A percentile compares a stretch with the other conserved stretches of the same genome.
Evolutionary conservation across 129 eudicot species (phyloP).

Genomic region (Kitagawia praeruptora): DNA sequence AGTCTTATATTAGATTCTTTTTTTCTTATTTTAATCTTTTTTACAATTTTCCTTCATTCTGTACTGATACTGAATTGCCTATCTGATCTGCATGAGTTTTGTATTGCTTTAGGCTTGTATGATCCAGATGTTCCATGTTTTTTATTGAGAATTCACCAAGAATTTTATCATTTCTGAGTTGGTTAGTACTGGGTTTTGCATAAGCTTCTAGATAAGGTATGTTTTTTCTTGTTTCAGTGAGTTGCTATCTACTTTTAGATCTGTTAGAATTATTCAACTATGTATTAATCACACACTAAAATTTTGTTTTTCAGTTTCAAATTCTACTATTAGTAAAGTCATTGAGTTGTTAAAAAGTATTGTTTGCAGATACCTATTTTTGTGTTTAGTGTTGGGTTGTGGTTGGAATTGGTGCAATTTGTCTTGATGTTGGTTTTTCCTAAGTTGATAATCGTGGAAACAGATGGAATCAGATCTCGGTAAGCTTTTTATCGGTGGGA

Average conservation of each 20-base stretch:
- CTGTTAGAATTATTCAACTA: conserved; percentile 23
- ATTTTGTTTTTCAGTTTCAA: not conserved
- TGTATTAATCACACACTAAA: not conserved
- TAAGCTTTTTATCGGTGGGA: conserved; percentile 86
- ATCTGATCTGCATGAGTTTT: conserved; percentile 30
- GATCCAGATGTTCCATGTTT: conserved; percentile 44
- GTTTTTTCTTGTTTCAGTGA: conserved; percentile 10
- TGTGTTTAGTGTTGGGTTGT: conserved; percentile 6
- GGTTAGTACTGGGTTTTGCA: conserved; percentile 6
- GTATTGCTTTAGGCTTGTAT: conserved; percentile 20
- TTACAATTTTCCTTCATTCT: conserved; percentile 9
- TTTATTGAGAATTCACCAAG: conserved; percentile 18
- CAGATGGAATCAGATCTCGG: conserved; percentile 69
- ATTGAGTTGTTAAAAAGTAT: not conserved
- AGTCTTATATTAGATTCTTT: conserved; percentile 16
- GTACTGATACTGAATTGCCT: conserved; percentile 20
- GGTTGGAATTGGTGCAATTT: conserved; percentile 18
- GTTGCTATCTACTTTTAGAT: conserved; percentile 33
- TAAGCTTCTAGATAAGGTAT: conserved; percentile 47
- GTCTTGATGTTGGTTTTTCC: conserved; percentile 11
- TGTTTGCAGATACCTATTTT: not conserved
- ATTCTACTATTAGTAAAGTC: conserved; percentile 8
- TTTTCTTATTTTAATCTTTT: not conserved
- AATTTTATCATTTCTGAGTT: conserved; percentile 31
- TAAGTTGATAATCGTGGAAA: conserved; percentile 24